Evolutionary conservation across 495 filamentous ascomycete species (phyloP).

Genomic region (Halenospora varia): DNA sequence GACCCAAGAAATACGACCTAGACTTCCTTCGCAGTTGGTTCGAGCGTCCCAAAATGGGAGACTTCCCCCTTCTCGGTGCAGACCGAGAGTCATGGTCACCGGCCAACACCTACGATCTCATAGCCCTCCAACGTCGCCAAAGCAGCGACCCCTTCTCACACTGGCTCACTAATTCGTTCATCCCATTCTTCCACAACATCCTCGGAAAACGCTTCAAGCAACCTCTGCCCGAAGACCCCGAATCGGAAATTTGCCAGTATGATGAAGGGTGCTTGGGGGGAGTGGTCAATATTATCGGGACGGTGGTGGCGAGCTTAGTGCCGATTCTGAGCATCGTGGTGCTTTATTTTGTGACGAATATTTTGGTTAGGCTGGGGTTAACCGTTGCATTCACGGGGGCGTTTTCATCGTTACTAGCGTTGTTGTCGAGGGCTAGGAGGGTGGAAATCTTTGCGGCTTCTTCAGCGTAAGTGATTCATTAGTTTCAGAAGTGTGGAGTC

Average conservation of each 20-base stretch:
- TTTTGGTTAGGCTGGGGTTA: not conserved
- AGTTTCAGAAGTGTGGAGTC: not conserved
- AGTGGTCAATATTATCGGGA: not conserved
- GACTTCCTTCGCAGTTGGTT: constrained; percentile 21
- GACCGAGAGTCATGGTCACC: constrained; percentile 16
- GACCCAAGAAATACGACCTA: constrained; percentile 17
- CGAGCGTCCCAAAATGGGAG: constrained; percentile 15
- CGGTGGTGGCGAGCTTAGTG: not conserved
- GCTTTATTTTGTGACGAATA: not conserved
- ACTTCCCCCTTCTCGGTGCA: constrained; percentile 5
- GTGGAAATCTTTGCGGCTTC: not conserved
- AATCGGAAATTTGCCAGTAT: not conserved
- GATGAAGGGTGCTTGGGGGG: not conserved
- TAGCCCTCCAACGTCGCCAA: constrained; percentile 3
- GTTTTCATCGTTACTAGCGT: not conserved
- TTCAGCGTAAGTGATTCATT: not conserved
- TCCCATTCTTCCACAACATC: constrained; percentile 10
- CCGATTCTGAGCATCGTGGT: not conserved
- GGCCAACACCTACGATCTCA: constrained; percentile 16
- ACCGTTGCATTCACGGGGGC: not conserved
- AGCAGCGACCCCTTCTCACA: constrained; percentile 16
- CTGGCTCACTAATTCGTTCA: constrained; percentile 13
- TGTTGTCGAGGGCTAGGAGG: not conserved
- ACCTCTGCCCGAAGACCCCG: not conserved
- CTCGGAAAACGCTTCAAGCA: constrained; percentile 2